These are phyloP conservation scores for Blastobotrys illinoisensis DNA, from an alignment of 1,139 yeast species.

Conservation along the genomic window DNA sequence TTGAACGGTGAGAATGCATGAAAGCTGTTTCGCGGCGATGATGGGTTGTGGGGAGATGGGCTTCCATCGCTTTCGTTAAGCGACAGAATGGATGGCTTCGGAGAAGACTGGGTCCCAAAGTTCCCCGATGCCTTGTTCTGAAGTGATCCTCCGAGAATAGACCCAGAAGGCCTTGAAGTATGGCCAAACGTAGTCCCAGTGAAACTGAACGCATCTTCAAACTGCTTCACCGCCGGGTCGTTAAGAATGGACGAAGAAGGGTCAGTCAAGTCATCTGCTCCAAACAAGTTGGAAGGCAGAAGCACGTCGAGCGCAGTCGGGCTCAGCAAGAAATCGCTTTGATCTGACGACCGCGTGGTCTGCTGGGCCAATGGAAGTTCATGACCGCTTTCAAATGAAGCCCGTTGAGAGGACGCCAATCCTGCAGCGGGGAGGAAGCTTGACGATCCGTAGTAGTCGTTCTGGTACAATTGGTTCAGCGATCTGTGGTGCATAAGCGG, in stretches of 20 bases:
- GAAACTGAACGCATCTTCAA: background rate
- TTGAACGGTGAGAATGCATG: constrained; percentile 12
- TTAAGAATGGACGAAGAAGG: constrained; percentile 19
- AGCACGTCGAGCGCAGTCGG: constrained; percentile 28
- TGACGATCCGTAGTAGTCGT: background rate
- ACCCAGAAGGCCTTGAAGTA: constrained; percentile 20
- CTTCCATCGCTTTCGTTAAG: constrained; percentile 7
- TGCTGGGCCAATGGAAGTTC: background rate
- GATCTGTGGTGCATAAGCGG: background rate
- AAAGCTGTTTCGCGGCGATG: constrained; percentile 18
- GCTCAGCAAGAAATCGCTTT: constrained; percentile 20
- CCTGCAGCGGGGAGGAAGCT: background rate
- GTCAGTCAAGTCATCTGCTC: constrained; percentile 27
- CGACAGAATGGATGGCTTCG: constrained; percentile 15
- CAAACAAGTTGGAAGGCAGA: constrained; percentile 31
- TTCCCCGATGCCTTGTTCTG: constrained; percentile 14
- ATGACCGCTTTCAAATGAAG: constrained; percentile 1
- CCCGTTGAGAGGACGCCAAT: constrained; percentile 1
- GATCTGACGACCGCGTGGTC: constrained; percentile 4
- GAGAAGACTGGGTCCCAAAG: constrained; percentile 16
- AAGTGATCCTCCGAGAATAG: constrained; percentile 21
- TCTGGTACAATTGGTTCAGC: background rate
- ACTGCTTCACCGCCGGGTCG: constrained; percentile 9
- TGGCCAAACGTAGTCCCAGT: constrained; percentile 2
- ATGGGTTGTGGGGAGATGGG: constrained; percentile 13